Evolutionary conservation across 176 grass and related monocot genomes (phyloP).

Genomic region (Avena insularis): DNA sequence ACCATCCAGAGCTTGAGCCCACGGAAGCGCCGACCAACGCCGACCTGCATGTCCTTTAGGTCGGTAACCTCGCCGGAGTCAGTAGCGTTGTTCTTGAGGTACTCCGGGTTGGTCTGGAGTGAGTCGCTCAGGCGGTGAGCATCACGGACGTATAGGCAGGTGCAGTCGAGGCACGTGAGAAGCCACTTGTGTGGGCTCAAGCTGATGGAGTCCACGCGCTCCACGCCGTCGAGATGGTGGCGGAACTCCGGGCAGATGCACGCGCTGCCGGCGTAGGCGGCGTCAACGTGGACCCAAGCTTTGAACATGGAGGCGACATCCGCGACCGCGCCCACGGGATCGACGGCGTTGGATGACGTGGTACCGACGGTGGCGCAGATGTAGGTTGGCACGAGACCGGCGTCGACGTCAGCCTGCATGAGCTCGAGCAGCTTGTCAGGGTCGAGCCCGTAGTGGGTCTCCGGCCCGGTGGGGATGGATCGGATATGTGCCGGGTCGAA

Average conservation of each 20-base stretch:
- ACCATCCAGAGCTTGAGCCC: constrained; percentile 31
- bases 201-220: constrained; percentile 16
- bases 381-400: neutral
- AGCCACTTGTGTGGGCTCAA: constrained; percentile 30
- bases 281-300: neutral
- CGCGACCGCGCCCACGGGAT: neutral
- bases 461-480: neutral
- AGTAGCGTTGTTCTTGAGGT: neutral
- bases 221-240: neutral
- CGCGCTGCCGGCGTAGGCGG: neutral
- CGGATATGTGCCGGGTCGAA: neutral
- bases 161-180: constrained; percentile 17
- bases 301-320: neutral
- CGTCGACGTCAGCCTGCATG: constrained; percentile 8
- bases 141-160: constrained; percentile 9
- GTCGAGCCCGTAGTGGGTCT: constrained; percentile 18
- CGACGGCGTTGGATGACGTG: neutral
- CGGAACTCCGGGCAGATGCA: constrained; percentile 17
- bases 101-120: constrained; percentile 1
- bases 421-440: neutral
- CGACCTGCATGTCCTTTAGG: constrained; percentile 22
- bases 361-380: neutral
- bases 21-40: neutral
- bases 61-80: constrained; percentile 15
- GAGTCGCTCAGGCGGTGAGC: neutral